Conservation (phyloP, 192 early-diverging fungal species). For the Blastocladiella britannica region DNA sequence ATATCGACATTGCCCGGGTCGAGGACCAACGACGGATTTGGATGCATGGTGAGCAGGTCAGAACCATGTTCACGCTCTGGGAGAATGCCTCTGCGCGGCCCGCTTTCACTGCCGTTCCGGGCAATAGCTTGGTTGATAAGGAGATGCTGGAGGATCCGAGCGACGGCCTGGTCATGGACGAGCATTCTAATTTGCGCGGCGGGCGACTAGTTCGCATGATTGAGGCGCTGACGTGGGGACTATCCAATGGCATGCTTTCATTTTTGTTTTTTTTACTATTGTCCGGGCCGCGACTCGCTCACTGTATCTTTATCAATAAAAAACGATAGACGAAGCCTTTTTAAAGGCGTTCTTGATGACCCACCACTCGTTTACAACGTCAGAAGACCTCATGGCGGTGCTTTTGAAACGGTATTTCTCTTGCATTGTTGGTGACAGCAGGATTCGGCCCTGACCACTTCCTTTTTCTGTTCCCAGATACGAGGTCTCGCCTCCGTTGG, state of each 20-base stretch:
- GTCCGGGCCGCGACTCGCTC: no score
- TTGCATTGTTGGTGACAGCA: no score
- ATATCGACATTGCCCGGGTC: no score
- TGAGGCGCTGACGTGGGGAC: background rate
- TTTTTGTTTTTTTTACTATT: background rate
- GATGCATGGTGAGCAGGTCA: constrained; percentile 1
- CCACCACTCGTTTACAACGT: constrained; percentile 7
- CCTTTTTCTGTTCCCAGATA: constrained; percentile 1
- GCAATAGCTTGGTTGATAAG: no score
- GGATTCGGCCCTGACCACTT: no score
- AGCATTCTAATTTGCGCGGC: background rate
- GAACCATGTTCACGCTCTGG: background rate
- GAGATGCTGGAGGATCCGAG: background rate
- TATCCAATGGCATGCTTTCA: background rate
- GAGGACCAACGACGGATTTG: constrained; percentile 2
- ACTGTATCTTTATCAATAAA: background rate
- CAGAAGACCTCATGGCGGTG: constrained; percentile 1
- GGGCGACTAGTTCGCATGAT: background rate
- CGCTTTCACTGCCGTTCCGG: background rate
- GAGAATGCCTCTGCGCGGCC: background rate
- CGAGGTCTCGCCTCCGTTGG: constrained; percentile 1
- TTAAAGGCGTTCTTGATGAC: constrained; percentile 3
- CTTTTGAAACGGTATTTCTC: no score
- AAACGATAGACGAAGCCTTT: background rate
- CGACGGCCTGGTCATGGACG: background rate